A percentile compares a stretch with the other conserved stretches of the same genome.
Conservation (phyloP, 371 early-diverging fungal species). For the Mucor piriformis region DNA sequence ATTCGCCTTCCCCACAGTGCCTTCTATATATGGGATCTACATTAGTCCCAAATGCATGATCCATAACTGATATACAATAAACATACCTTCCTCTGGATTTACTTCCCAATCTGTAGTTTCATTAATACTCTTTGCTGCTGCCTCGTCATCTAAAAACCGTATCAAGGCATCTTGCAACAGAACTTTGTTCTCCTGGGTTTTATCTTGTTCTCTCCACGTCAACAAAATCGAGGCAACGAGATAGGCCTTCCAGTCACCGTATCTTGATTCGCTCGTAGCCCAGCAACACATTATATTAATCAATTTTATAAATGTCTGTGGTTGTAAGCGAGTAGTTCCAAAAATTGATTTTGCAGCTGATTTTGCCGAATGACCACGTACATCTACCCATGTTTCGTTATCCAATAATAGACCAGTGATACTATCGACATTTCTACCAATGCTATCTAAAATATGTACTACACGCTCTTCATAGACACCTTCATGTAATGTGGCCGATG, state of each 20-base stretch:
- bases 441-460: conserved; percentile 42
- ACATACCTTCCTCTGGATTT: neutral
- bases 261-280: conserved; percentile 58
- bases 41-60: too few species aligned
- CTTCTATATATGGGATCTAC: too few species aligned
- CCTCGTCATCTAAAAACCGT: conserved; percentile 42
- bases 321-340: conserved; percentile 18
- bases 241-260: conserved; percentile 65
- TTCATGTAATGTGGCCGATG: conserved; percentile 3
- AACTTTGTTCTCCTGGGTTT: conserved; percentile 17
- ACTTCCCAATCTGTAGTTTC: neutral
- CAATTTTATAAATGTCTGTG: conserved; percentile 16
- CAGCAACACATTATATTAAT: conserved; percentile 57
- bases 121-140: neutral
- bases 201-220: conserved; percentile 51
- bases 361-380: conserved; percentile 38
- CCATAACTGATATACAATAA: too few species aligned
- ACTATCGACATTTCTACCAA: conserved; percentile 44
- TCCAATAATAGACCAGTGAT: conserved; percentile 33
- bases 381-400: conserved; percentile 39
- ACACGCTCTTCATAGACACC: conserved; percentile 40
- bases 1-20: neutral
- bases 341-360: conserved; percentile 35
- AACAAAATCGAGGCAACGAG: conserved; percentile 55
- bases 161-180: conserved; percentile 51